Evolutionary conservation across 192 early-diverging fungal species (phyloP).

Genomic region (Coemansia reversa): DNA sequence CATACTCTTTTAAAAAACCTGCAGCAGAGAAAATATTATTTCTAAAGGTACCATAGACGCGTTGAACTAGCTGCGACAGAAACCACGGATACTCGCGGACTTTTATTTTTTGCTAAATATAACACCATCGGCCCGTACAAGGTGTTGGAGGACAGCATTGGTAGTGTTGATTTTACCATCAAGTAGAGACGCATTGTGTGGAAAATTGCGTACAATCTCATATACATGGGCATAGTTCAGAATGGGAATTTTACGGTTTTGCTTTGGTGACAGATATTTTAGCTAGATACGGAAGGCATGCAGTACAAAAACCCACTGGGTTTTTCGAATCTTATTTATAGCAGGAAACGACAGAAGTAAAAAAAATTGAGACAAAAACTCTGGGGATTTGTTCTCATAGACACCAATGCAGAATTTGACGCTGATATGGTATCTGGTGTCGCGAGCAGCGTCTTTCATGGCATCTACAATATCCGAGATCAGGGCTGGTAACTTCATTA

Average conservation of each 20-base stretch:
- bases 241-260: conserved; percentile 67
- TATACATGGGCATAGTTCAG: conserved; percentile 64
- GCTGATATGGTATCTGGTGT: conserved; percentile 53
- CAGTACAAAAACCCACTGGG: conserved; percentile 56
- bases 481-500: conserved; percentile 65
- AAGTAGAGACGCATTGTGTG: conserved; percentile 56
- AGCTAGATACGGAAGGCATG: conserved; percentile 72
- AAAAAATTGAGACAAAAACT: conserved; percentile 54
- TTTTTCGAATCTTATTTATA: neutral
- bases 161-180: conserved; percentile 67
- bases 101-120: conserved; percentile 75
- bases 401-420: conserved; percentile 77
- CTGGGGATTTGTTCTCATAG: conserved; percentile 63
- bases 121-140: conserved; percentile 59
- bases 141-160: conserved; percentile 48
- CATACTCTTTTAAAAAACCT: conserved; percentile 27
- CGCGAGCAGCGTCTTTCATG: conserved; percentile 51
- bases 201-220: conserved; percentile 56
- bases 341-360: conserved; percentile 10
- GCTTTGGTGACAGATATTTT: conserved; percentile 61
- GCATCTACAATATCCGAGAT: conserved; percentile 61
- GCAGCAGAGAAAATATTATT: conserved; percentile 1
- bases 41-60: conserved; percentile 23
- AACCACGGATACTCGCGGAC: conserved; percentile 69
- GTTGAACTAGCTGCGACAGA: conserved; percentile 57